Base-by-base conservation (phyloP, 345 rosid genomes). In the Salix caprea region DNA sequence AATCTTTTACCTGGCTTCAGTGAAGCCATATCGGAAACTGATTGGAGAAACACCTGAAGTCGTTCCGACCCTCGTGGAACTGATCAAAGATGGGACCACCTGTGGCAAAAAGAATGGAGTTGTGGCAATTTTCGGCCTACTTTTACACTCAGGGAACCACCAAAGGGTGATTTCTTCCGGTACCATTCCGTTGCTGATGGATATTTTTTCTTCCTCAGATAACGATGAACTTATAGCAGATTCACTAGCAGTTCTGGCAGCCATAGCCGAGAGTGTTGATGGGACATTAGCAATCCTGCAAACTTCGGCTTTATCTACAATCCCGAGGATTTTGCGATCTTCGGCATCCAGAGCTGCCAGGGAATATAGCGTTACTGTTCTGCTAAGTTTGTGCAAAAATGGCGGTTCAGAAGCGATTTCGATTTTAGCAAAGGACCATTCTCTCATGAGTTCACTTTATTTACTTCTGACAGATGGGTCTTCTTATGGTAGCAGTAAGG, bases 71-170 rank as follows among this genome's bases (percentile, higher is more conserved):
- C 87, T 94, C 9, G 82, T 84, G 65, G 89, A 84, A 14, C 87
- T 92, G 26, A 80, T 92, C 44, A 83, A 82, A 68, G 77, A 83
- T 4, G 96, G 92, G 3, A 86, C 87, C 5, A 60, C 69, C 34
- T 87, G 88, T 30, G 93, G 94, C 14, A 89, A 90, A 79, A 89
- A 90, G 83, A 94, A 86, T 32, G 94, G 92, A 21, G 79, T 91
- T 13, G 89, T 87, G 3, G 83, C 94, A 0, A 78, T 92, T 39
- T 86, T 89, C 54, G 91, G 88, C 2, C 88, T 94, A 30, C 80
- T 89, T 71, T 73, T 87, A 32, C 69, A 80, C 48, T 86, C 83
- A 0, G 90, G 77, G 10, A 94, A 88, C 70, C 86, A 82, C 62
- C 82, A 81, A 67, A 89, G 82, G 39, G 92, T 91, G 10, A 74